Conservation (phyloP, 1,284 basidiomycete genomes). For the Trametes polyzona region DNA sequence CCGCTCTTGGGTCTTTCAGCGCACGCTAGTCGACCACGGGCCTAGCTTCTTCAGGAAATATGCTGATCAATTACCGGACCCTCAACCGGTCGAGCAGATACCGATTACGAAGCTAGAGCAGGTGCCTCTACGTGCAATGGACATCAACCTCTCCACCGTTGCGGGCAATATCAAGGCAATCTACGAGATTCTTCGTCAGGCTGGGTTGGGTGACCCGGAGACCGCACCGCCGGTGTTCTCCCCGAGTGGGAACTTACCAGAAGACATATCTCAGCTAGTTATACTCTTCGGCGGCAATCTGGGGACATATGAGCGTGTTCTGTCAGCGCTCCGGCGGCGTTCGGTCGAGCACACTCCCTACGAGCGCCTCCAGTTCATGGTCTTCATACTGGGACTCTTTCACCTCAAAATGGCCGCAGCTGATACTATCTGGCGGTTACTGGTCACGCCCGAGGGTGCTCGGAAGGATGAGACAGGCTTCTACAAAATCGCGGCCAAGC, state of each 20-base stretch:
- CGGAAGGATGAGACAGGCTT: constrained; percentile 24
- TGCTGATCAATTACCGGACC: constrained; percentile 11
- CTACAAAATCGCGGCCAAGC: constrained; percentile 15
- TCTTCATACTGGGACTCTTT: constrained; percentile 41
- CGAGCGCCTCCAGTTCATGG: constrained; percentile 31
- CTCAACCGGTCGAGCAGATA: constrained; percentile 36
- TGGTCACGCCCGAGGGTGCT: constrained; percentile 23
- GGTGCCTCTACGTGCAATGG: constrained; percentile 31
- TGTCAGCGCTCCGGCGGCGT: not conserved
- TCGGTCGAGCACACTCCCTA: constrained; percentile 25
- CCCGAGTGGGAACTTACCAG: too few species aligned
- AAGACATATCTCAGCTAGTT: not conserved
- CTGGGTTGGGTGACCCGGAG: constrained; percentile 31
- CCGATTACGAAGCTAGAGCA: constrained; percentile 33
- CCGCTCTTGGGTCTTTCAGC: constrained; percentile 31
- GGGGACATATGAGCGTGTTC: constrained; percentile 25
- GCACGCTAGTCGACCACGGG: constrained; percentile 30
- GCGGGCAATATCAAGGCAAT: constrained; percentile 31
- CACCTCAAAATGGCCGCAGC: constrained; percentile 44
- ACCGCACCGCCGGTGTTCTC: not conserved
- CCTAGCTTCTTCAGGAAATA: constrained; percentile 32
- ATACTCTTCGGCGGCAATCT: constrained; percentile 16
- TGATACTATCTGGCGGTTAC: constrained; percentile 40
- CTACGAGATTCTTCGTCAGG: constrained; percentile 31
- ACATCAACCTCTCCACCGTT: constrained; percentile 33